These are phyloP conservation scores for Bruguiera hainesii DNA, from an alignment of 441 rosid genomes.

Conservation along the genomic window DNA sequence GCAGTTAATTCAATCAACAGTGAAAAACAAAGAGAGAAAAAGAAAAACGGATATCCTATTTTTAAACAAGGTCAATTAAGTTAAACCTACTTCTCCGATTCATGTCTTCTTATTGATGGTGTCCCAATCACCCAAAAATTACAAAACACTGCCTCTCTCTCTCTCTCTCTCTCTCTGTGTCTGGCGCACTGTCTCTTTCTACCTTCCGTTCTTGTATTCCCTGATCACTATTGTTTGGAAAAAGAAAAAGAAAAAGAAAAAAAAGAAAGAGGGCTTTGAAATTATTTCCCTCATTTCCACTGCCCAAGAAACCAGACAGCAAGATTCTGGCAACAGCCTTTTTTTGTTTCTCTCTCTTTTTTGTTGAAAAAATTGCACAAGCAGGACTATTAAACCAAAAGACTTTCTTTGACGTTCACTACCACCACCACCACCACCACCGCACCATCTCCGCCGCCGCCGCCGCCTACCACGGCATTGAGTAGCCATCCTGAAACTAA, in stretches of 20 bases:
- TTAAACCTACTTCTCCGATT: conserved; percentile 6
- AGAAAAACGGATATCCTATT: conserved; percentile 8
- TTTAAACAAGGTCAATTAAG: conserved; percentile 21
- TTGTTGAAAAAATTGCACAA: neutral
- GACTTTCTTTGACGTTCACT: neutral
- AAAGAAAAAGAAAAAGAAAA: conserved; percentile 14
- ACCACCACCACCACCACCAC: conserved; percentile 14
- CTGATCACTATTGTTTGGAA: conserved; percentile 15
- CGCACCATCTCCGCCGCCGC: conserved; percentile 3
- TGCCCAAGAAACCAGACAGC: conserved; percentile 45
- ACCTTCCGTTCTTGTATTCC: neutral
- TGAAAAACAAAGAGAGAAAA: neutral
- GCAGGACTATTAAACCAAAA: conserved; percentile 10
- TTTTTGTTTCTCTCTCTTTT: too few relatives aligned
- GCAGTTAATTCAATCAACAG: neutral
- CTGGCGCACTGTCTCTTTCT: neutral
- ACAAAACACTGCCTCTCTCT: neutral
- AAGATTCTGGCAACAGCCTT: conserved; percentile 22
- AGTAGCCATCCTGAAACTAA: too few relatives aligned
- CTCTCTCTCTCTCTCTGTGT: neutral
- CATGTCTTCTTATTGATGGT: neutral
- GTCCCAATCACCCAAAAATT: conserved; percentile 24
- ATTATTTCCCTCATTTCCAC: too few relatives aligned
- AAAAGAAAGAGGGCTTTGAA: too few relatives aligned
- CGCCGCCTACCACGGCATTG: conserved; percentile 7